These are phyloP conservation scores for Rhodamnia rubescens DNA, from an alignment of 345 rosid genomes.

Conservation along the genomic window DNA sequence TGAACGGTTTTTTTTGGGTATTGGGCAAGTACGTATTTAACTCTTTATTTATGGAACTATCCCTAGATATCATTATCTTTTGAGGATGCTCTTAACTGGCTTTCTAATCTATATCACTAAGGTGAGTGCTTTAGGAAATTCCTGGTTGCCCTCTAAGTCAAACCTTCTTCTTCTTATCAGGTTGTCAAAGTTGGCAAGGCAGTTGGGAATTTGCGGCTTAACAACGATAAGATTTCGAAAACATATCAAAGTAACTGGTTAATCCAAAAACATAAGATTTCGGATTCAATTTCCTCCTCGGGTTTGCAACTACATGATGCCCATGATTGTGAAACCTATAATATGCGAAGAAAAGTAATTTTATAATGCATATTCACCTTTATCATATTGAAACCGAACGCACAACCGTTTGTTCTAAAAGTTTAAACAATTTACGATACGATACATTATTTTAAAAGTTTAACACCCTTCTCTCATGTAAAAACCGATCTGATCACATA, in stretches of 20 bases:
- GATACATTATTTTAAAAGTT: not conserved
- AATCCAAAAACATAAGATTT: not conserved
- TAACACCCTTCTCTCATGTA: not conserved
- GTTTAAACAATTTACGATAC: not conserved
- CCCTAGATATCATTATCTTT: not conserved
- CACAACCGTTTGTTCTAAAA: not conserved
- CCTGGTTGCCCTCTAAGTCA: not conserved
- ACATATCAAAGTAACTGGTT: not conserved
- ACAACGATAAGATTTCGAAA: not conserved
- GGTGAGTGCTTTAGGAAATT: not conserved
- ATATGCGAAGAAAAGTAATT: not conserved
- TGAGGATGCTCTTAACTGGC: not conserved
- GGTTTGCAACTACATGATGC: not conserved
- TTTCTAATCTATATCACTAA: not conserved
- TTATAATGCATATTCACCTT: not conserved
- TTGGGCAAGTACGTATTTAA: too few relatives aligned
- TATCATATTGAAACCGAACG: fast-evolving
- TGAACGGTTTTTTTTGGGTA: too few relatives aligned
- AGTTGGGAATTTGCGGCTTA: not conserved
- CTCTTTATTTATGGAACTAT: not conserved
- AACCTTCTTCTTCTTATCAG: not conserved
- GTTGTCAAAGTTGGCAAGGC: not conserved
- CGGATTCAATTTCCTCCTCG: not conserved
- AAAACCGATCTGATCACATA: not conserved
- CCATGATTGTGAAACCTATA: fast-evolving